Evolutionary conservation across 805 yeast genomes (phyloP).

Genomic region (Candida khao-thaluensis): DNA sequence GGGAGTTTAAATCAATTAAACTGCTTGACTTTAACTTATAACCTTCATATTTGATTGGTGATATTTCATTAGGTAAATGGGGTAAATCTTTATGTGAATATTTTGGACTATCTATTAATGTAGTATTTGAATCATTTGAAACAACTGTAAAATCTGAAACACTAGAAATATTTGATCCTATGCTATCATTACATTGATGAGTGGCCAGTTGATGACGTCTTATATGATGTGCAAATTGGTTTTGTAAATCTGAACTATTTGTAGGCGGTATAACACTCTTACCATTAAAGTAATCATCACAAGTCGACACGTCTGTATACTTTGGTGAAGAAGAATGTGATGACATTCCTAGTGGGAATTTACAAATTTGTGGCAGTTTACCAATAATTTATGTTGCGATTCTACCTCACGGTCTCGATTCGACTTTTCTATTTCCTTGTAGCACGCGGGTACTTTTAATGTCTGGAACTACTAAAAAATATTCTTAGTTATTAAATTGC

Average conservation of each 20-base stretch:
- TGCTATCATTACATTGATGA: conserved; percentile 4
- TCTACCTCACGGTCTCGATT: too few relatives aligned
- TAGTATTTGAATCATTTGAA: conserved; percentile 3
- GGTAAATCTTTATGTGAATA: neutral
- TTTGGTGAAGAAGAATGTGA: too few relatives aligned
- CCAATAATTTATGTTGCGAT: too few relatives aligned
- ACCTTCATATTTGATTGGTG: neutral
- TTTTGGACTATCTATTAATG: conserved; percentile 1
- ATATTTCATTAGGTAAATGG: neutral
- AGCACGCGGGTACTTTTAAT: too few relatives aligned
- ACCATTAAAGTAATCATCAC: conserved; percentile 5
- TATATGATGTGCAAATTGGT: conserved; percentile 1
- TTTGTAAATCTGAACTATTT: neutral
- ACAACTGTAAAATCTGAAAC: neutral
- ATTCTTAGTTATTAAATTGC: too few relatives aligned
- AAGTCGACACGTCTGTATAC: too few relatives aligned
- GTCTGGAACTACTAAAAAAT: too few relatives aligned
- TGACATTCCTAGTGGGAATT: neutral
- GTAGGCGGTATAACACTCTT: neutral
- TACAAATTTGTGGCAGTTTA: too few relatives aligned
- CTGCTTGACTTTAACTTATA: conserved; percentile 8
- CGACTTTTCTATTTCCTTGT: too few relatives aligned
- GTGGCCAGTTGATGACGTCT: neutral
- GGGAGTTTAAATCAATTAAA: conserved; percentile 7
- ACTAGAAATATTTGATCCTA: conserved; percentile 4